Evolutionary conservation across 208 protist genomes (phyloP).

Genomic region (Acanthamoeba royreba): DNA sequence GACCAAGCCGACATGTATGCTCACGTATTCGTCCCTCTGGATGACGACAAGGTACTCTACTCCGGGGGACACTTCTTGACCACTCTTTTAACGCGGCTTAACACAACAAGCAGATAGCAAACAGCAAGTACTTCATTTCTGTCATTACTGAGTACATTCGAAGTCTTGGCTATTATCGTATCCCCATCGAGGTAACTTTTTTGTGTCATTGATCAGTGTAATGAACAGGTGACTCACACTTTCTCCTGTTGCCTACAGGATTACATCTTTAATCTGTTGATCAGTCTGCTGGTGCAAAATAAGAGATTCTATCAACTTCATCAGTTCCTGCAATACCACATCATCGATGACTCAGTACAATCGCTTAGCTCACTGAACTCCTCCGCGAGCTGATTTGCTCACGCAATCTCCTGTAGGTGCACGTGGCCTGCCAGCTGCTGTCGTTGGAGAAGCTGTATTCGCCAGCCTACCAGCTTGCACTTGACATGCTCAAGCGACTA

Average conservation of each 20-base stretch:
- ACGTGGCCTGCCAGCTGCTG: slow-evolving; percentile 57
- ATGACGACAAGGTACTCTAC: not conserved
- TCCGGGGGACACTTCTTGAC: not conserved
- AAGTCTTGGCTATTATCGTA: not conserved
- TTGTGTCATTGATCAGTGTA: no score
- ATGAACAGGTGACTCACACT: no score
- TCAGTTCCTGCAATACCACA: slow-evolving; percentile 62
- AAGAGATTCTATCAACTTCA: slow-evolving; percentile 55
- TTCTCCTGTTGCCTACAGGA: not conserved
- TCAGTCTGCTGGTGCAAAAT: slow-evolving; percentile 44
- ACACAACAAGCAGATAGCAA: not conserved
- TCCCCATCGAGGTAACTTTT: slow-evolving; percentile 36
- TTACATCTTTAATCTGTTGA: slow-evolving; percentile 51
- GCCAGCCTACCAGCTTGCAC: slow-evolving; percentile 59
- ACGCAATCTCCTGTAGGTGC: not conserved
- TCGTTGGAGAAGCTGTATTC: slow-evolving; percentile 50
- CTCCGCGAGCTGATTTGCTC: not conserved
- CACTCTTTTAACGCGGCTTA: not conserved
- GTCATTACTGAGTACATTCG: slow-evolving; percentile 64
- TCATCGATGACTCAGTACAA: slow-evolving; percentile 37
- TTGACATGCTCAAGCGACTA: slow-evolving; percentile 66
- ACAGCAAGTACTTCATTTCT: slow-evolving; percentile 33
- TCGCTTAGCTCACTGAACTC: not conserved
- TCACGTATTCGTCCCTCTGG: slow-evolving; percentile 39
- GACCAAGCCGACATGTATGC: slow-evolving; percentile 51